Percentiles rank a stretch among this genome's conserved stretches.
Evolutionary conservation across 495 filamentous ascomycete species (phyloP).

Genomic region (Saxophila tyrrhenica): DNA sequence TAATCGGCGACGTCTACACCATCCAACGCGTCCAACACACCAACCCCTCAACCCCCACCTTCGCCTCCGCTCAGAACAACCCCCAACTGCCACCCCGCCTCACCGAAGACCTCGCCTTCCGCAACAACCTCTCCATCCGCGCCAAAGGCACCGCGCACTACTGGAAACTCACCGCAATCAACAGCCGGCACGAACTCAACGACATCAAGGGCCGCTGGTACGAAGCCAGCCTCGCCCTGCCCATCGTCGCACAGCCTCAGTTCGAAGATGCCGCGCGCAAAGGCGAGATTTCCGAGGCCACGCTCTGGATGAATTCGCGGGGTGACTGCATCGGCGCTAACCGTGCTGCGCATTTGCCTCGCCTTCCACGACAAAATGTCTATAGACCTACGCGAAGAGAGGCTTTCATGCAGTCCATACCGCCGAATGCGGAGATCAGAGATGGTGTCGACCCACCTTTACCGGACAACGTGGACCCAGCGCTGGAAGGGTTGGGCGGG

Average conservation of each 20-base stretch:
- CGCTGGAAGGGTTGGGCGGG: background rate
- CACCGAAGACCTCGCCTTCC: conserved; percentile 34
- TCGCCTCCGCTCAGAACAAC: conserved; percentile 21
- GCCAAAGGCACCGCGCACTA: conserved; percentile 28
- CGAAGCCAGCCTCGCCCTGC: conserved; percentile 42
- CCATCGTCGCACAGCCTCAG: conserved; percentile 33
- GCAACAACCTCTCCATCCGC: conserved; percentile 35
- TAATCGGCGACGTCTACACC: conserved; percentile 40
- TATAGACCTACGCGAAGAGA: conserved; percentile 29
- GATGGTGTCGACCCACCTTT: conserved; percentile 24
- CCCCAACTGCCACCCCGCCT: conserved; percentile 36
- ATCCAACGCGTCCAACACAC: conserved; percentile 28
- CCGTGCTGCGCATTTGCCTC: conserved; percentile 2
- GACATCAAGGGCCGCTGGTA: conserved; percentile 56
- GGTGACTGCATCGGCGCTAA: conserved; percentile 27
- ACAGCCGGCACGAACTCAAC: conserved; percentile 29
- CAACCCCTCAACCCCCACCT: conserved; percentile 13
- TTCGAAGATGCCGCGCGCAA: conserved; percentile 30
- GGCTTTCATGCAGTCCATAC: conserved; percentile 38
- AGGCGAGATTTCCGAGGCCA: conserved; percentile 34
- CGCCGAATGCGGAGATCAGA: conserved; percentile 26
- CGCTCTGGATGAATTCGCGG: conserved; percentile 40
- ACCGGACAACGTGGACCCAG: conserved; percentile 9
- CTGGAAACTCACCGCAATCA: conserved; percentile 35
- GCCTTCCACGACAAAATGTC: conserved; percentile 16